Evolutionary conservation across 805 yeast species (phyloP).

Genomic region (Blastobotrys attinorum): DNA sequence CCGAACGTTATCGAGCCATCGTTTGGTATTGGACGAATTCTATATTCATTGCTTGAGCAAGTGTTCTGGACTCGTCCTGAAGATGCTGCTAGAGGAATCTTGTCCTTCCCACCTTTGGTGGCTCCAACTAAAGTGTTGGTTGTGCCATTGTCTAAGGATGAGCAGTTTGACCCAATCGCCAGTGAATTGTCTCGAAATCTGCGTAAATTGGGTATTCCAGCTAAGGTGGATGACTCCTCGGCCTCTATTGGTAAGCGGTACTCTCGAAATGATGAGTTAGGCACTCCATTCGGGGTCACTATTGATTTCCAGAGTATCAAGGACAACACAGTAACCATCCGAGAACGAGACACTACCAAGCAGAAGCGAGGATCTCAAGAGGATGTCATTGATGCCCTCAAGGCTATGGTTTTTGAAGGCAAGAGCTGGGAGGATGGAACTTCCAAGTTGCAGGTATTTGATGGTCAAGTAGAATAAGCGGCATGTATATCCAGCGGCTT

Average conservation of each 20-base stretch:
- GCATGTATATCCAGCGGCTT: background rate
- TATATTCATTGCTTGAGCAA: conserved; percentile 90
- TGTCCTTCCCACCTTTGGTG: conserved; percentile 88
- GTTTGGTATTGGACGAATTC: conserved; percentile 96
- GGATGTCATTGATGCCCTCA: conserved; percentile 62
- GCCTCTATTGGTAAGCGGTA: conserved; percentile 98
- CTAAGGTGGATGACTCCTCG: conserved; percentile 94
- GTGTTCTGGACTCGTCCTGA: conserved; percentile 92
- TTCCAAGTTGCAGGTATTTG: conserved; percentile 60
- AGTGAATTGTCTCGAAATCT: conserved; percentile 60
- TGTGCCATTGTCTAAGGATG: conserved; percentile 86
- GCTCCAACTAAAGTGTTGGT: conserved; percentile 97
- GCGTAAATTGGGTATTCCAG: conserved; percentile 77
- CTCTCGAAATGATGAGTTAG: conserved; percentile 96
- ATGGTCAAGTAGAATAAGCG: conserved; percentile 29
- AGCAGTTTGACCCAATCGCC: conserved; percentile 68
- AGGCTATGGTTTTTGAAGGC: conserved; percentile 66
- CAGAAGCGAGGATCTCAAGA: conserved; percentile 90
- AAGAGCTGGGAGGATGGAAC: conserved; percentile 84
- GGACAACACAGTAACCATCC: conserved; percentile 83
- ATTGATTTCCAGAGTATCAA: conserved; percentile 88
- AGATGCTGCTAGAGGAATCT: conserved; percentile 77
- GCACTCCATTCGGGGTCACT: conserved; percentile 98
- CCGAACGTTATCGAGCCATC: conserved; percentile 99
- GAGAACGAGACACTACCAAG: conserved; percentile 95